These are phyloP conservation scores for Globisporangium splendens DNA, from an alignment of 352 stramenopile genomes.

Conservation along the genomic window DNA sequence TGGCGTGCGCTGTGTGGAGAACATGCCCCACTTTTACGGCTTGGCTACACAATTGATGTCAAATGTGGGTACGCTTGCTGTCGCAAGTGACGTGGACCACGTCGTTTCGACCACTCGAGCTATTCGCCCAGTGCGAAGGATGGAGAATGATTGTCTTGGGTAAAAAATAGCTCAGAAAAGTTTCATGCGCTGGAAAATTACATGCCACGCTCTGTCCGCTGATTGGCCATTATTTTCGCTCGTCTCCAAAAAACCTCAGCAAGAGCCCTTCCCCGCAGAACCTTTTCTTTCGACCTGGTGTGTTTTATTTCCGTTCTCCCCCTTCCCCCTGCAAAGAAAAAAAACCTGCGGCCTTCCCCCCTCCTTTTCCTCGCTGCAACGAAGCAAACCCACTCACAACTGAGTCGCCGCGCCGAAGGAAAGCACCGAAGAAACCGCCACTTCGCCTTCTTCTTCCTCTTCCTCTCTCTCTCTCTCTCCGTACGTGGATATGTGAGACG, in stretches of 20 bases:
- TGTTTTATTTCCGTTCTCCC: slow-evolving; percentile 13
- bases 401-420: slow-evolving; percentile 9
- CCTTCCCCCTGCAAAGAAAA: neutral
- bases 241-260: slow-evolving; percentile 3
- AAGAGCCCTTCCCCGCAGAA: slow-evolving; percentile 2
- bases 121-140: neutral
- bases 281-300: slow-evolving; percentile 5
- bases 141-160: slow-evolving; percentile 5
- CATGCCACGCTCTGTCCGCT: slow-evolving; percentile 6
- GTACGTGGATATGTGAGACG: neutral
- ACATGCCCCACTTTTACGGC: neutral
- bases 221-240: slow-evolving; percentile 2
- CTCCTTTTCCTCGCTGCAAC: slow-evolving; percentile 13
- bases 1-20: no score
- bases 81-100: slow-evolving; percentile 8
- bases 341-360: slow-evolving; percentile 11
- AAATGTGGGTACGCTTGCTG: slow-evolving; percentile 3
- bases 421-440: slow-evolving; percentile 7
- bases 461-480: neutral
- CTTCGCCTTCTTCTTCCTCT: slow-evolving; percentile 2
- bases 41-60: slow-evolving; percentile 6
- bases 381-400: slow-evolving; percentile 11
- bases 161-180: slow-evolving; percentile 7
- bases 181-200: neutral
- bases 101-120: neutral